phyloP scores from a whole-genome alignment of 2,329 filamentous ascomycete species.

The Lecanosticta acicola region DNA sequence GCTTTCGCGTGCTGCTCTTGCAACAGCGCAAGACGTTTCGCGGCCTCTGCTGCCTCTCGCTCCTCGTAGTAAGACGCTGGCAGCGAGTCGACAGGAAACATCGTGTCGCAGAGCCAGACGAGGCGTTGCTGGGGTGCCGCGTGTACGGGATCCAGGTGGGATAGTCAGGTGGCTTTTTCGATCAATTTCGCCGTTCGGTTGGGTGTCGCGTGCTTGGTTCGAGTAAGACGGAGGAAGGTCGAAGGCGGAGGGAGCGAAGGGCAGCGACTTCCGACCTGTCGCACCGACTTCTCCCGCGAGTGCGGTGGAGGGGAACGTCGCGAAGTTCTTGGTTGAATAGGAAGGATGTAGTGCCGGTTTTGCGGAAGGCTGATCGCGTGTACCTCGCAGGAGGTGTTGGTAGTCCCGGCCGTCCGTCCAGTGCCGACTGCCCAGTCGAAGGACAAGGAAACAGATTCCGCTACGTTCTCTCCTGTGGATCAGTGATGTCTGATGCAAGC shows the following conservation, averaged over 20 bases:
- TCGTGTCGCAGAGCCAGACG: constrained; percentile 16
- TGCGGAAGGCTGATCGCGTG: not conserved
- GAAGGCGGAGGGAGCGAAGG: not conserved
- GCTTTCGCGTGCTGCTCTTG: constrained; percentile 19
- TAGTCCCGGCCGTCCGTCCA: not conserved
- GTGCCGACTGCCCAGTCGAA: not conserved
- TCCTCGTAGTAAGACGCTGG: constrained; percentile 31
- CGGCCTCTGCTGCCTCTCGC: constrained; percentile 24
- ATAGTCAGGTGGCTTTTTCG: not conserved
- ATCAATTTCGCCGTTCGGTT: not conserved
- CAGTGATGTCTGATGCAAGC: not conserved
- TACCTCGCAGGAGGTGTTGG: not conserved
- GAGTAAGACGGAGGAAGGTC: not conserved
- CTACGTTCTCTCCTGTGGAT: not conserved
- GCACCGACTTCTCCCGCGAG: not conserved
- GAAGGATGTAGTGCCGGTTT: not conserved
- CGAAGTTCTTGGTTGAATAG: not conserved
- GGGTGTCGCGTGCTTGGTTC: not conserved
- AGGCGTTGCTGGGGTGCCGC: not conserved
- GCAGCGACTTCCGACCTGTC: not conserved
- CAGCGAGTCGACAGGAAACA: constrained; percentile 32
- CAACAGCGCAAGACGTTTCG: constrained; percentile 18
- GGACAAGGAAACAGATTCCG: not conserved
- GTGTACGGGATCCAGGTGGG: too few relatives aligned
- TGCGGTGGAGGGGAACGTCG: not conserved